phyloP scores from a whole-genome alignment of 768 basidiomycete genomes.

The Calvatia gigantea region DNA sequence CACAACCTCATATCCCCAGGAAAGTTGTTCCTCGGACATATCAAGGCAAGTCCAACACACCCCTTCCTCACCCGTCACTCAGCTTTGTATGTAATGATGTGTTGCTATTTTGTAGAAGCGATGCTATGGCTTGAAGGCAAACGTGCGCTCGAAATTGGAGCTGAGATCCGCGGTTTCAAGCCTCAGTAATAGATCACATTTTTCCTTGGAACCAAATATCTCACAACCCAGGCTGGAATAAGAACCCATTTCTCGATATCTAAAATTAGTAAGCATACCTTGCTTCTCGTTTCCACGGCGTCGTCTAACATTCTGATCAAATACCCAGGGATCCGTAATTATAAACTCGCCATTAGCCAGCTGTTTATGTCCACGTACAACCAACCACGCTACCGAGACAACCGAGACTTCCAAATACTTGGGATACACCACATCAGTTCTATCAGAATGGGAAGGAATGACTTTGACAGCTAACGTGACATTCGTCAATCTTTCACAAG shows the following conservation, averaged over 20 bases:
- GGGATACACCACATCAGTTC: no score
- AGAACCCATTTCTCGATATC: no score
- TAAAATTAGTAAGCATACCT: no score
- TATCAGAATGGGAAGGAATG: no score
- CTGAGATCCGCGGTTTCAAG: conserved; percentile 44
- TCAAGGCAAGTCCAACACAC: conserved; percentile 40
- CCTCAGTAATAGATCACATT: neutral
- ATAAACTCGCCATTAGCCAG: no score
- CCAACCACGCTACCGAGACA: no score
- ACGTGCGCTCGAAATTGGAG: conserved; percentile 66
- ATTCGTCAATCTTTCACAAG: no score
- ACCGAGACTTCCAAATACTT: no score
- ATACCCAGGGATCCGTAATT: no score
- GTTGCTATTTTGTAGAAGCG: conserved; percentile 48
- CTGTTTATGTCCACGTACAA: no score
- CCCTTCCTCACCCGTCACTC: neutral
- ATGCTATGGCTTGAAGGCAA: conserved; percentile 85
- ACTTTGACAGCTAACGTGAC: no score
- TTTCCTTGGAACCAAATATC: neutral
- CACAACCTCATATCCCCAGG: conserved; percentile 30
- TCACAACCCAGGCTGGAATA: neutral
- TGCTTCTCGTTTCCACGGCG: neutral
- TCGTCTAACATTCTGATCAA: no score
- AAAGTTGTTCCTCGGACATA: conserved; percentile 70
- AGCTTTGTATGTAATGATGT: conserved; percentile 3